Evolutionary conservation across 805 yeast species (phyloP), one percentile per base, ranked within the genome.

Genomic region (Yamadazyma kitorensis): DNA sequence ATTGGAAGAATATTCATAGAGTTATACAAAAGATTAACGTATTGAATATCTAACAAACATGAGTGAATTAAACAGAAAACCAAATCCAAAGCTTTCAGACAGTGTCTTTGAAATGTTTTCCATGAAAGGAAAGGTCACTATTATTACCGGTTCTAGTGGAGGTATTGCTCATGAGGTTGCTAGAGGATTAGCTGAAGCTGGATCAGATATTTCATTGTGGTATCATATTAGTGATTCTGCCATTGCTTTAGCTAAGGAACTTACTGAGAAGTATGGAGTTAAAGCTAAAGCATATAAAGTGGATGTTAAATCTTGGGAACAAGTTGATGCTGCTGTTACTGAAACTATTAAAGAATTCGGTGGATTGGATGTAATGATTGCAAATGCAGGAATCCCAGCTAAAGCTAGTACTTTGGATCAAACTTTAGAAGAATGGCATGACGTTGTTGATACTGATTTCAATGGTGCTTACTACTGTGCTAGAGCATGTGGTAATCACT

Each of bases 391-490:
- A 19, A 62, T 66, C 29, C 71, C 70, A 8, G 66, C 71, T 63
- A 64, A 64, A 35, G 54, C 68, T 1, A 69, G 70, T 25, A 46
- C 60, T 16, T 45, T 66, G 43, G 64, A 59, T 24, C 68, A 62
- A 30, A 76, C 76, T 38, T 66, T 68, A 40, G 63, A 65, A 36
- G 79, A 76, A 47, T 88, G 94, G 91, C 66, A 72, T 55, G 76
- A 76, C 46, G 76, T 87, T 34, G 72, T 86, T 49, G 76, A 78
- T 53, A 74, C 84, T 36, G 91, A 87, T 54, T 67, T 87, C 42
- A 80, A 84, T 53, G 87, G 93, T 10, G 83, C 82, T 26, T 86
- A 80, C 64, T 82, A 82, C 62, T 76, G 89, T 51, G 82, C 95
- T 41, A 80, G 82, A 64, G 65, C 72, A 31, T 74, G 80, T 25